Conservation (phyloP, 2,329 filamentous ascomycete species). For the Epichloe gansuensis region DNA sequence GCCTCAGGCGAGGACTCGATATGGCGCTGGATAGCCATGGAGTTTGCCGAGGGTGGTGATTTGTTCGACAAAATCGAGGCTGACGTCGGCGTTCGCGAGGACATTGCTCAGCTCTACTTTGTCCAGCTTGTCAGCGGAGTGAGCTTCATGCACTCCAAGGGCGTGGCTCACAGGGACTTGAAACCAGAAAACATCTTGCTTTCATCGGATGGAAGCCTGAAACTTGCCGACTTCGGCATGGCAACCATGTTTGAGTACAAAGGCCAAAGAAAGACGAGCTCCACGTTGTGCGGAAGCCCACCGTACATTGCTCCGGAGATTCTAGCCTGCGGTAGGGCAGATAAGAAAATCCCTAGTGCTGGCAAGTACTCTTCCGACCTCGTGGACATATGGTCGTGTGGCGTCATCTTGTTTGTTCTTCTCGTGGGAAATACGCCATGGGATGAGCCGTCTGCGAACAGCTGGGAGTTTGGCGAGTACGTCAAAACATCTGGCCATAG, state of each 20-base stretch:
- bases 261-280: slow-evolving; percentile 67
- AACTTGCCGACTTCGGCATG: slow-evolving; percentile 93
- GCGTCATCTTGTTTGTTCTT: slow-evolving; percentile 93
- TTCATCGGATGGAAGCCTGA: slow-evolving; percentile 72
- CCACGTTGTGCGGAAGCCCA: slow-evolving; percentile 87
- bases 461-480: slow-evolving; percentile 89
- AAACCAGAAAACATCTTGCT: slow-evolving; percentile 95
- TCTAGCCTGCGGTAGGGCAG: slow-evolving; percentile 37
- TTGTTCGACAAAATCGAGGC: slow-evolving; percentile 99
- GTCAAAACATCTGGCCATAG: slow-evolving; percentile 67
- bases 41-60: slow-evolving; percentile 88
- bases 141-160: slow-evolving; percentile 91
- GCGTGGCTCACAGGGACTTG: slow-evolving; percentile 82
- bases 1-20: slow-evolving; percentile 70
- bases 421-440: slow-evolving; percentile 94
- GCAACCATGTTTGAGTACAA: slow-evolving; percentile 89
- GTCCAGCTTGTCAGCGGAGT: slow-evolving; percentile 81
- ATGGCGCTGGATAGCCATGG: slow-evolving; percentile 99
- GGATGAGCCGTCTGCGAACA: slow-evolving; percentile 79
- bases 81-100: slow-evolving; percentile 84
- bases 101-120: slow-evolving; percentile 96
- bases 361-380: slow-evolving; percentile 62
- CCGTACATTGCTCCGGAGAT: slow-evolving; percentile 98
- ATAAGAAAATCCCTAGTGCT: slow-evolving; percentile 35
- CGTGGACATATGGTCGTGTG: slow-evolving; percentile 94